These are phyloP conservation scores for Papiliotrema laurentii DNA, from an alignment of 1,284 basidiomycete genomes.

Conservation along the genomic window DNA sequence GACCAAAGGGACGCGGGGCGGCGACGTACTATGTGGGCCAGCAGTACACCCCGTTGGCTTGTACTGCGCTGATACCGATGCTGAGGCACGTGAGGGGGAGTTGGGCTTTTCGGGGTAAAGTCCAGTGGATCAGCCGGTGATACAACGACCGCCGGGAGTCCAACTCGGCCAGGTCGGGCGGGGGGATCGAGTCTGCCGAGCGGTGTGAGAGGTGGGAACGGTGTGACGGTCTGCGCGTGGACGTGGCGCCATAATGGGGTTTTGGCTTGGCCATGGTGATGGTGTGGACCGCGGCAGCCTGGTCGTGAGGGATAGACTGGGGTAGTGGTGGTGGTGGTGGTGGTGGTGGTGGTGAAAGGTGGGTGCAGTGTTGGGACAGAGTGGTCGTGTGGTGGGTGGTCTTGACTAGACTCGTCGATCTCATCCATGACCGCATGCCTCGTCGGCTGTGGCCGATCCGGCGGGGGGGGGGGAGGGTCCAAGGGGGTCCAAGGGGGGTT, in stretches of 20 bases:
- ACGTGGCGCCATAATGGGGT: background rate
- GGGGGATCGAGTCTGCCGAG: constrained; percentile 5
- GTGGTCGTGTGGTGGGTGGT: no score
- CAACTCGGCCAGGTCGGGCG: constrained; percentile 28
- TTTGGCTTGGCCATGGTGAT: background rate
- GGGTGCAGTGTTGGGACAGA: no score
- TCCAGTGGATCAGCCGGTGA: constrained; percentile 19
- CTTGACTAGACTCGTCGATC: no score
- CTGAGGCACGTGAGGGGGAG: constrained; percentile 33
- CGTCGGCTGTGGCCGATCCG: no score
- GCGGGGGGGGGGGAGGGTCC: no score
- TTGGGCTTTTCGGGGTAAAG: constrained; percentile 24
- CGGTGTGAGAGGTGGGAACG: background rate
- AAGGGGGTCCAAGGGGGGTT: no score
- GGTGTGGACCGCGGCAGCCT: no score
- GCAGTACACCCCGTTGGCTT: constrained; percentile 49
- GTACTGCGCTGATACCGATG: constrained; percentile 36
- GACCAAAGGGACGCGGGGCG: background rate
- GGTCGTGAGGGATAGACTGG: no score
- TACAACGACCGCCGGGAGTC: constrained; percentile 25
- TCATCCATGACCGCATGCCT: no score
- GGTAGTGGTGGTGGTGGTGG: no score
- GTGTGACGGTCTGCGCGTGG: background rate
- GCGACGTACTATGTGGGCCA: constrained; percentile 46
- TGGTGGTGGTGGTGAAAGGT: no score